phyloP scores from a whole-genome alignment of 768 basidiomycete species.

The Suillus luteus region DNA sequence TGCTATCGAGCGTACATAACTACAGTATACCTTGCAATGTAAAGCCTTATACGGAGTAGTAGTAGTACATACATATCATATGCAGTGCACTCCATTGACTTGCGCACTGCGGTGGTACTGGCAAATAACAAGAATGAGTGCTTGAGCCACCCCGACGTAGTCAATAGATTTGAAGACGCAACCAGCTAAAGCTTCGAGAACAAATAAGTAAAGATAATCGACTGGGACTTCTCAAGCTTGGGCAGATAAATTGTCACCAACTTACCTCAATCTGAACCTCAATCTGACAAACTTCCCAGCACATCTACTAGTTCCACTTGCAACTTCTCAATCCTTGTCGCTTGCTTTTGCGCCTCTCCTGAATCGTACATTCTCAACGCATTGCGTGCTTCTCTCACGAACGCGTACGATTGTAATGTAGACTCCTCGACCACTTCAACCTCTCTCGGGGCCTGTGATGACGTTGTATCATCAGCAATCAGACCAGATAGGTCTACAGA shows the following conservation, averaged over 20 bases:
- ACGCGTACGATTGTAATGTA: constrained; percentile 55
- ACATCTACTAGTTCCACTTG: constrained; percentile 58
- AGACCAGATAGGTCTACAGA: constrained; percentile 43
- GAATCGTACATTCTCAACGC: constrained; percentile 56
- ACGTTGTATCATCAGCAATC: constrained; percentile 21
- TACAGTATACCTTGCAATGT: not conserved
- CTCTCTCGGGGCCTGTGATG: not conserved
- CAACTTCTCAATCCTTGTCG: constrained; percentile 54
- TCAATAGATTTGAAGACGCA: not conserved
- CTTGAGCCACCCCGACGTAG: too few relatives aligned
- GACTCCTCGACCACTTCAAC: constrained; percentile 17
- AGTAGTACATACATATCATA: not conserved
- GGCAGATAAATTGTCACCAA: not conserved
- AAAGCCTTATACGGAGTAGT: not conserved
- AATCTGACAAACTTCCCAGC: constrained; percentile 33
- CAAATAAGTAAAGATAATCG: not conserved
- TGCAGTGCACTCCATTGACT: not conserved
- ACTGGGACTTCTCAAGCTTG: not conserved
- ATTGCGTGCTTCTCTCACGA: constrained; percentile 55
- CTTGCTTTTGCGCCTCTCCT: constrained; percentile 56
- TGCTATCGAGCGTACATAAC: not conserved
- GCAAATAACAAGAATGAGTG: not conserved
- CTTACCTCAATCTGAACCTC: constrained; percentile 19
- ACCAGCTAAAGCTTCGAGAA: not conserved
- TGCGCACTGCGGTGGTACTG: not conserved